Evolutionary conservation across 345 rosid species (phyloP), one percentile per base, ranked within the genome.

Genomic region (Raphanus sativus): DNA sequence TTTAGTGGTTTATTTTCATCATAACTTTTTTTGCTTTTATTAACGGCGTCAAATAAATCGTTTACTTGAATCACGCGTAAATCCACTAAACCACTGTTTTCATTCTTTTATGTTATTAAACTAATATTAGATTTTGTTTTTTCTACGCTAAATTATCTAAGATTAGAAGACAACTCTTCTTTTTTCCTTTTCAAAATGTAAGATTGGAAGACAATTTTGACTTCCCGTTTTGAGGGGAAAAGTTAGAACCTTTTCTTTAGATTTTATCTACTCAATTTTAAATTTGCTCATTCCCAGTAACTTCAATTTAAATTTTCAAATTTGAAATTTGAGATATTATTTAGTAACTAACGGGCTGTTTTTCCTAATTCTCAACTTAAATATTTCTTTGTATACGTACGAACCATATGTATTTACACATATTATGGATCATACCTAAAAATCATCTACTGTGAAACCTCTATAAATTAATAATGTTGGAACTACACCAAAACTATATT

Each of bases 151-250:
- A 54, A 56, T 40, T 7, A 28, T 72, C 2, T 40, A 59, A 8
- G 63, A 59, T 71, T 72, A 71, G 73, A 71, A 64, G 67, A 65
- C 74, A 72, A 78, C 33, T 61, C 42, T 42, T 61, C 26, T 30
- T 24, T 17, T 56, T 25, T 58, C 6, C 32, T 11, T 25, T 58
- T 10, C 66, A 4, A 28, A 60, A 60, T 50, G 62, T 48, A 63
- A 70, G 65, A 77, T 77, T 64, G 29, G 26, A 34, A 63, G 65
- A 54, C 75, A 71, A 10, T 50, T 73, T 67, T 79, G 77, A 67
- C 59, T 74, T 74, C 79, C 82, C 62, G 70, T 54, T 79, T 56
- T 69, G 54, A 55, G 33, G 78, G 81, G 82, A 32, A 73, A 80
- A 75, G 75, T 69, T 80, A 3, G 34, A 58, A 66, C 62, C 58